Base-by-base conservation (phyloP, 768 basidiomycete genomes). In the Holtermannia corniformis region DNA sequence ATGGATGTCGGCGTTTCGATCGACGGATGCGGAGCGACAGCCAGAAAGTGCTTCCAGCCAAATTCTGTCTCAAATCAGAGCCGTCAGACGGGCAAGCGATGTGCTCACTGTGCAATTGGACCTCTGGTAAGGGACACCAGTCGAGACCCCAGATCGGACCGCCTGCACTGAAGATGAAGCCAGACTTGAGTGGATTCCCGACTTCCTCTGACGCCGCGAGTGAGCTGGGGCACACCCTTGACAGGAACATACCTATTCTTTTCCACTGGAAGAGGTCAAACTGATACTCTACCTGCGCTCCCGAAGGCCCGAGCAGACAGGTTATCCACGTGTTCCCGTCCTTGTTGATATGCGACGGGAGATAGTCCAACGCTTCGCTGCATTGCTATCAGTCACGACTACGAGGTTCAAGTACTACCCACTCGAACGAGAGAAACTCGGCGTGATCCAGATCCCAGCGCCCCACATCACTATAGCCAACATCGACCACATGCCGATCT, bases 101-200 rank as follows among this genome's bases (percentile, higher is more conserved):
- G n/a, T n/a, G 45, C 54, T 46, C 24, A 68, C 66, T 61, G 10
- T 48, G 53, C 11, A 63, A 60, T 41, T 63, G 55, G 5, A 44
- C 44, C 26, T 67, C 65, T 55, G 84, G 78, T 21, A 83, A 81
- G 2, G 95, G 93, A 69, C 90, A 91, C 92, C 92, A 97, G 59
- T 92, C 89, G 28, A 93, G 64, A 2, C 82, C 87, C 83, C 86
- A 88, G n/a, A 87, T 85, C 0, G 88, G 85, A 2, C 84, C 86
- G 4, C 95, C 95, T 0, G 86, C 84, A 56, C 84, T 87, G 71
- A 96, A 84, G 1, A 93, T 55, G 41, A 52, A 59, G 4, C 60
- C 58, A 22, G 50, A 46, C 13, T 49, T 56, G 10, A 45, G n/a
- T 2, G 47, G 32, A 21, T n/a, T n/a, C n/a, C 46, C 49, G 24